These are phyloP conservation scores for Salix udensis DNA, from an alignment of 345 rosid species.

Conservation along the genomic window DNA sequence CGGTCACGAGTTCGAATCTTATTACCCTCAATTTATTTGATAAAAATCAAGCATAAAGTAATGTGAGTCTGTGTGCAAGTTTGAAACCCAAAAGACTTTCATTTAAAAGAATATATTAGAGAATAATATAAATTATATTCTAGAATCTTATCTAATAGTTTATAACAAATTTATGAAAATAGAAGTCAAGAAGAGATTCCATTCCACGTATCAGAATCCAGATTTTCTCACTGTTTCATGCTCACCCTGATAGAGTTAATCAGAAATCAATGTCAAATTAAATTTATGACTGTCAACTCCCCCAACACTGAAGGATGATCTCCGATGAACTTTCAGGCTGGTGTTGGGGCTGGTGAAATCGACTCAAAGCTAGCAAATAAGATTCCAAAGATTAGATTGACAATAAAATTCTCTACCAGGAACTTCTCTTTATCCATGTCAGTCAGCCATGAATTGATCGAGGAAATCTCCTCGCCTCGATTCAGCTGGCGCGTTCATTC, in stretches of 20 bases:
- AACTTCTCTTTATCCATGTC: conserved; percentile 25
- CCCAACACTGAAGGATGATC: conserved; percentile 28
- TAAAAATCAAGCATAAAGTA: too few relatives aligned
- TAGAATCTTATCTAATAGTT: too few relatives aligned
- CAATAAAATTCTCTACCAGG: conserved; percentile 24
- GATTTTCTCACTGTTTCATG: conserved; percentile 24
- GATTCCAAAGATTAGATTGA: conserved; percentile 11
- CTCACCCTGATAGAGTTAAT: conserved; percentile 24
- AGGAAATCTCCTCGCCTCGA: conserved; percentile 17
- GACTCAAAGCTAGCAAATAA: conserved; percentile 22
- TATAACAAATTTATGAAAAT: too few relatives aligned
- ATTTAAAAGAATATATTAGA: too few relatives aligned
- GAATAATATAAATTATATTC: too few relatives aligned
- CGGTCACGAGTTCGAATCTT: too few relatives aligned
- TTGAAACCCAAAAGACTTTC: too few relatives aligned
- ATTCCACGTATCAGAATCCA: not conserved
- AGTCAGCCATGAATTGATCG: conserved; percentile 14
- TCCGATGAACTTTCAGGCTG: conserved; percentile 22
- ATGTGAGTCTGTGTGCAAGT: too few relatives aligned
- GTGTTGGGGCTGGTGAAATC: conserved; percentile 15
- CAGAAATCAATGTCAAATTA: not conserved
- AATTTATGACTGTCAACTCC: conserved; percentile 17
- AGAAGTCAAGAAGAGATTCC: too few relatives aligned
- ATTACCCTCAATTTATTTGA: too few relatives aligned
- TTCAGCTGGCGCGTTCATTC: conserved; percentile 8